Evolutionary conservation across 2,329 filamentous ascomycete genomes (phyloP), one percentile per base, ranked within the genome.

Genomic region (Amylocarpus encephaloides): DNA sequence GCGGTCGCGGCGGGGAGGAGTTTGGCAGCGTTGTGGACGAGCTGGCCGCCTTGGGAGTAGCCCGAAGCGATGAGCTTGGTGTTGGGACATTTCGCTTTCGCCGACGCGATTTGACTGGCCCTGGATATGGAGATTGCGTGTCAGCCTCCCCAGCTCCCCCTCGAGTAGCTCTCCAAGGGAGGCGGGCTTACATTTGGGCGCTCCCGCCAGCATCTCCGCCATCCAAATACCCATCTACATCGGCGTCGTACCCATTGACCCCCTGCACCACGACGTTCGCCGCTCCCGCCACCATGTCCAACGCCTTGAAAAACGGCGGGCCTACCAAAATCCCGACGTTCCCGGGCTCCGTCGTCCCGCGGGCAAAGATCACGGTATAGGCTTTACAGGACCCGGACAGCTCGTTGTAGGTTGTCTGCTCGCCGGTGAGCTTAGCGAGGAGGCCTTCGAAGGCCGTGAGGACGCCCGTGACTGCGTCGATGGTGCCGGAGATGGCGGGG

Each of bases 311-410:
- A 44, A 65, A 61, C 13, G 63, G 61, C 7, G 66, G 64, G 5
- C 66, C 66, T 5, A 63, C 62, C 5, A 65, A 49, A 12, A 63
- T 60, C 1, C 67, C 68, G 60, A 76, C 69, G 60, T 75, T 74
- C n/a, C 74, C 74, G 6, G 63, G 57, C 55, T 77, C 74, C 12
- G 68, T 71, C 11, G 73, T 74, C 19, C 72, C 74, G 41, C 73
- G 69, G 9, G 73, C 72, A 54, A 72, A 76, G 42, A 76, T 71
- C 44, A 76, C 71, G 22, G 73, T 69, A 36, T 65, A 64, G 9
- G 50, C 22, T n/a, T 44, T 62, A 35, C 62, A 65, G 19, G 51
- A 16, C 13, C 49, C 43, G 0, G 52, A 49, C 13, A 63, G 48
- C 33, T 62, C 43, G 35, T 65, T 65, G 43, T 62, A 62, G 1